Evolutionary conservation across 441 rosid species (phyloP).

Genomic region (Euphorbia celastroides): DNA sequence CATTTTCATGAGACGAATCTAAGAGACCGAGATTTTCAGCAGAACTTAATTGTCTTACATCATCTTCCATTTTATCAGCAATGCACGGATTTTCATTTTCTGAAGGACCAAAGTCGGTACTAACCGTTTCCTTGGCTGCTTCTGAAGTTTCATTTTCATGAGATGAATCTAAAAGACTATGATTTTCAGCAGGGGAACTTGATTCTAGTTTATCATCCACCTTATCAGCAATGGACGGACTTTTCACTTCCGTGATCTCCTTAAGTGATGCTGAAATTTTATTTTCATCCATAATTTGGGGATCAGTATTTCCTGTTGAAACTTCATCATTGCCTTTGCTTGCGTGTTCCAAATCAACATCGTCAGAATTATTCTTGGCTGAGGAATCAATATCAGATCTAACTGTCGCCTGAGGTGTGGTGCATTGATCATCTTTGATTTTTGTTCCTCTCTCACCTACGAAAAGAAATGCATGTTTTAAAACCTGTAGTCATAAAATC

Average conservation of each 20-base stretch:
- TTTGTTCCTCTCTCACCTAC: conserved; percentile 27
- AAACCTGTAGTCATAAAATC: neutral
- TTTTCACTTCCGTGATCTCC: conserved; percentile 22
- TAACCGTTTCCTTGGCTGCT: conserved; percentile 17
- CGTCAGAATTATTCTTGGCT: conserved; percentile 28
- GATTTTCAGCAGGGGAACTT: conserved; percentile 3
- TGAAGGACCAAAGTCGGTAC: conserved; percentile 20
- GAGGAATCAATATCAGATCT: conserved; percentile 37
- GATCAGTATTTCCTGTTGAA: conserved; percentile 25
- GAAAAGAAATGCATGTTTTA: conserved; percentile 6
- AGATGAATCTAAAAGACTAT: conserved; percentile 30
- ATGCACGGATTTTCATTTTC: conserved; percentile 11
- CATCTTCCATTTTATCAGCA: conserved; percentile 15
- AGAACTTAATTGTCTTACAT: conserved; percentile 8
- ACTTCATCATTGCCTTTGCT: conserved; percentile 23
- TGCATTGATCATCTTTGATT: conserved; percentile 17
- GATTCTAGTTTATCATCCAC: conserved; percentile 6
- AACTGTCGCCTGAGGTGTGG: conserved; percentile 24
- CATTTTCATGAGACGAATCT: conserved; percentile 27
- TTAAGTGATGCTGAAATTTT: conserved; percentile 19
- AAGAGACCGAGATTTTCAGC: conserved; percentile 16
- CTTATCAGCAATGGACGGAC: conserved; percentile 9
- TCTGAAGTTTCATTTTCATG: conserved; percentile 17
- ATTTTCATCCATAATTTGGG: conserved; percentile 22
- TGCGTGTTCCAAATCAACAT: conserved; percentile 23